Evolutionary conservation across 176 grass and related monocot genomes (phyloP).

Genomic region (Puya raimondii): DNA sequence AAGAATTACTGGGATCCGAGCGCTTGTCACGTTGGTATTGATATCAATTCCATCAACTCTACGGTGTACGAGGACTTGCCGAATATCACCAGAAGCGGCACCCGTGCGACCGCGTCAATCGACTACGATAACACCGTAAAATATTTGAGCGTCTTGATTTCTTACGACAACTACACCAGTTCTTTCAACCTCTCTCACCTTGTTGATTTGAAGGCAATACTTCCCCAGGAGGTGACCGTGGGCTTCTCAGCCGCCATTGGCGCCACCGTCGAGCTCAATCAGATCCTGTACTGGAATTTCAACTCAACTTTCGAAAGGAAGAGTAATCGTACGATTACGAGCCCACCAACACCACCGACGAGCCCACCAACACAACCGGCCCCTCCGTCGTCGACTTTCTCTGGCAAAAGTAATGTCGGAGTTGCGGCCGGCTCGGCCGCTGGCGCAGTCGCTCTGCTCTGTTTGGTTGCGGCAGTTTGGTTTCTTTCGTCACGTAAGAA

Average conservation of each 20-base stretch:
- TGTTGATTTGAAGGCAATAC: constrained; percentile 22
- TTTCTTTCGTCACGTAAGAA: background rate
- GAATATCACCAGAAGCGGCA: background rate
- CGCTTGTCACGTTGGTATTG: constrained; percentile 35
- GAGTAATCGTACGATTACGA: too few species aligned
- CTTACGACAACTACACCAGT: constrained; percentile 7
- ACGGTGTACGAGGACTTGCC: constrained; percentile 22
- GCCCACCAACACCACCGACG: background rate
- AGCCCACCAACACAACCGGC: background rate
- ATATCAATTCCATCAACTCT: constrained; percentile 35
- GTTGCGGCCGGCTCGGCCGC: background rate
- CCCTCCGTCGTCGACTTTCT: background rate
- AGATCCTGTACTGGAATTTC: constrained; percentile 54
- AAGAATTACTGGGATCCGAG: constrained; percentile 21
- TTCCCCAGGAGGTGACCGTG: constrained; percentile 24
- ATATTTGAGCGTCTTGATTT: constrained; percentile 9
- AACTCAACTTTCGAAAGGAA: constrained; percentile 33
- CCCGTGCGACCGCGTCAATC: constrained; percentile 16
- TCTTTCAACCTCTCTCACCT: background rate
- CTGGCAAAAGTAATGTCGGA: too few species aligned
- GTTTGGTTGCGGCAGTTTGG: background rate
- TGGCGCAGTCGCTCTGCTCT: background rate
- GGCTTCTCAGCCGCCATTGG: constrained; percentile 63
- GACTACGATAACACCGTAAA: constrained; percentile 21
- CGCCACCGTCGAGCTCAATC: background rate